phyloP scores from a whole-genome alignment of 495 filamentous ascomycete genomes.

The Trichoderma virens region DNA sequence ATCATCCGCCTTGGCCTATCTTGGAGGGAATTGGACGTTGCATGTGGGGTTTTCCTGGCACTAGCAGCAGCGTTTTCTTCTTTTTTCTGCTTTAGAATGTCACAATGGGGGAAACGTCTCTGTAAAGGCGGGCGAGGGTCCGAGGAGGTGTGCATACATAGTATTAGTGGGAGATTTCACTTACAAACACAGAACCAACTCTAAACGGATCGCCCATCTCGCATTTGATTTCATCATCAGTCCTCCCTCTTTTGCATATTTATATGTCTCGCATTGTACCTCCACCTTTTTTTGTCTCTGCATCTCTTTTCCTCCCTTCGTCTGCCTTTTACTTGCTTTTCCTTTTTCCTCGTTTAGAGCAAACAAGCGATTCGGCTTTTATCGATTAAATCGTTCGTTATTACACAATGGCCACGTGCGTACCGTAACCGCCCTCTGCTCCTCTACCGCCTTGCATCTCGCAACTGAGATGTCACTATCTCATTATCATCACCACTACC shows the following conservation, averaged over 20 bases:
- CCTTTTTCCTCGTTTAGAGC: not conserved
- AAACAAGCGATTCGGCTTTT: not conserved
- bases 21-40: not conserved
- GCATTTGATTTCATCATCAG: too few relatives aligned
- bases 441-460: constrained; percentile 18
- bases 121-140: too few relatives aligned
- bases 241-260: not conserved
- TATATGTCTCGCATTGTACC: not conserved
- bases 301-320: not conserved
- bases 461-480: constrained; percentile 6
- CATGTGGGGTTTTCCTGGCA: not conserved
- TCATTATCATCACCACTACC: not conserved
- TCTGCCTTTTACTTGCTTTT: not conserved
- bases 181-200: too few relatives aligned
- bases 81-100: too few relatives aligned
- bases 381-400: not conserved
- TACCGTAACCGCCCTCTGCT: constrained; percentile 11
- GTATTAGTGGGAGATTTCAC: not conserved
- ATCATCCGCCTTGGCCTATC: constrained; percentile 6
- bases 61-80: too few relatives aligned
- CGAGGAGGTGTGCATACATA: too few relatives aligned
- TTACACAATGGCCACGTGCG: constrained; percentile 26
- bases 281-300: not conserved
- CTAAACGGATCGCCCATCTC: too few relatives aligned
- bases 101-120: too few relatives aligned